Evolutionary conservation across 441 rosid species (phyloP).

Genomic region (Pelargonium australe): DNA sequence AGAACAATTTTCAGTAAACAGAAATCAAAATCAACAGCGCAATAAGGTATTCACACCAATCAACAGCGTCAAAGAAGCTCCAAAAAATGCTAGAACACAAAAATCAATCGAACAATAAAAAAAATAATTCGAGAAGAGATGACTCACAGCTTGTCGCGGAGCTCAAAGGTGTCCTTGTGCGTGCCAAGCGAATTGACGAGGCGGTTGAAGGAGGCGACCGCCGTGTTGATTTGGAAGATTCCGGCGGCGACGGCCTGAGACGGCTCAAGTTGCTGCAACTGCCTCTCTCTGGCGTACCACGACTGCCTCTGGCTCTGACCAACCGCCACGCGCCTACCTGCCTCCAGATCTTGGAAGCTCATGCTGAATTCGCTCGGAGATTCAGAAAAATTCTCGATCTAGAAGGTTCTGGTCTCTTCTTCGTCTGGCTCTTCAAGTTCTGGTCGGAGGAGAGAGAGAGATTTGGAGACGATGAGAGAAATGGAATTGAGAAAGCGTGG

Average conservation of each 20-base stretch:
- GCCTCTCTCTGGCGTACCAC: slow-evolving; percentile 20
- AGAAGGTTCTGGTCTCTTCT: slow-evolving; percentile 5
- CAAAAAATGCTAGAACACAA: background rate
- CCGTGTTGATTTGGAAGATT: slow-evolving; percentile 71
- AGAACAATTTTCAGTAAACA: background rate
- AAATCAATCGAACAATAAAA: background rate
- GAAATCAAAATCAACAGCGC: background rate
- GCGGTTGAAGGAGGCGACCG: slow-evolving; percentile 60
- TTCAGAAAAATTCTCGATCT: background rate
- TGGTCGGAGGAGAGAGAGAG: background rate
- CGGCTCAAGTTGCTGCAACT: slow-evolving; percentile 27
- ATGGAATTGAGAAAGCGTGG: background rate
- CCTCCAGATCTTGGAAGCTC: slow-evolving; percentile 78
- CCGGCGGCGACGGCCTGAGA: slow-evolving; percentile 73
- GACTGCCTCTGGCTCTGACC: slow-evolving; percentile 1
- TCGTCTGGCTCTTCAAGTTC: background rate
- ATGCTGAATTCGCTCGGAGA: slow-evolving; percentile 21
- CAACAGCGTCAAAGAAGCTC: background rate
- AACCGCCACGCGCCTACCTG: slow-evolving; percentile 25
- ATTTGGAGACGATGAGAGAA: background rate
- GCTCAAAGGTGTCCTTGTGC: slow-evolving; percentile 63
- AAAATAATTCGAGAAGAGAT: background rate
- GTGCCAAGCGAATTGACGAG: slow-evolving; percentile 75
- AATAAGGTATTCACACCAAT: background rate
- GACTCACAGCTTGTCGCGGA: slow-evolving; percentile 61